A percentile compares a stretch with the other conserved stretches of the same genome.
Conservation (phyloP, 1,284 basidiomycete species). For the Pseudozyma sp. region DNA sequence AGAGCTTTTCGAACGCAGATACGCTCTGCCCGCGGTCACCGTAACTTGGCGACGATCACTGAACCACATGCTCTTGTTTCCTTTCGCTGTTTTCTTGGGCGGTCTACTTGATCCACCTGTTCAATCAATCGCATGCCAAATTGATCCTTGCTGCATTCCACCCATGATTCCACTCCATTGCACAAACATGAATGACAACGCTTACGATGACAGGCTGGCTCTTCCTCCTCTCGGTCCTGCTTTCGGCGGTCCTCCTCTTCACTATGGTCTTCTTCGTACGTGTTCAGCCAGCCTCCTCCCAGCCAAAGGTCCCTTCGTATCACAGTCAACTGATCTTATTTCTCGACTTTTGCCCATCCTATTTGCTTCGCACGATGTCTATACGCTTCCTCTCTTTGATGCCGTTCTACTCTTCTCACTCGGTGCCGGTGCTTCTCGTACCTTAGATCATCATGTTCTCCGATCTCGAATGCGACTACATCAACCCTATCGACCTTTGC, state of each 20-base stretch:
- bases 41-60: no score
- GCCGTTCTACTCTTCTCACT: not conserved
- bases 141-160: no score
- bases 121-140: no score
- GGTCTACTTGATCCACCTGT: no score
- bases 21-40: no score
- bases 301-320: not conserved
- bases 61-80: not conserved
- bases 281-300: conserved; percentile 3
- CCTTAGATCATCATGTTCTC: conserved; percentile 96
- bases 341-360: not conserved
- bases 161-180: no score
- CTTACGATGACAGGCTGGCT: conserved; percentile 58
- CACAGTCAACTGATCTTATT: conserved; percentile 7
- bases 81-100: not conserved
- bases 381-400: not conserved
- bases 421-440: not conserved
- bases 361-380: not conserved
- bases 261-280: conserved; percentile 69
- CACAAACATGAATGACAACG: not conserved
- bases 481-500: conserved; percentile 99
- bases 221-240: conserved; percentile 66
- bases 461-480: conserved; percentile 77
- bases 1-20: no score
- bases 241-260: conserved; percentile 66